A percentile compares a stretch with the other conserved stretches of the same genome.
Conservation (phyloP, 2,329 filamentous ascomycete genomes). For the Ceratocystis cacaofunesta region DNA sequence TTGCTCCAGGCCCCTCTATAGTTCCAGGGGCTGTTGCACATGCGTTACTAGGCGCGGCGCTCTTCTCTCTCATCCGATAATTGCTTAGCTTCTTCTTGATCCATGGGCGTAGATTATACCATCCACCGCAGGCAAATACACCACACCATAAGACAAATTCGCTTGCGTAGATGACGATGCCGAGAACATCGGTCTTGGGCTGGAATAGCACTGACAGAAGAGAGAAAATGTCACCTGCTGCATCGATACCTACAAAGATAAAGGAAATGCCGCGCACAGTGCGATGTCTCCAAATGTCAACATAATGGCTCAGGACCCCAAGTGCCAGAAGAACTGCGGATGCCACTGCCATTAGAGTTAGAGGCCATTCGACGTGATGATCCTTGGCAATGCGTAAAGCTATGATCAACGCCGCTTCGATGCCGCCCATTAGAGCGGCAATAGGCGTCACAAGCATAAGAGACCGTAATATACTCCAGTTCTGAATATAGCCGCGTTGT, state of each 20-base stretch:
- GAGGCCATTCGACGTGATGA: slow-evolving; percentile 40
- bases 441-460: slow-evolving; percentile 35
- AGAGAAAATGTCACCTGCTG: slow-evolving; percentile 52
- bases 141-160: slow-evolving; percentile 54
- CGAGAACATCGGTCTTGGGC: slow-evolving; percentile 41
- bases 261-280: slow-evolving; percentile 59
- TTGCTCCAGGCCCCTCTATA: not conserved
- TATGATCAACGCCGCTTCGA: slow-evolving; percentile 45
- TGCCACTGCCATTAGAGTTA: slow-evolving; percentile 50
- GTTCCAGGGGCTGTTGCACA: not conserved
- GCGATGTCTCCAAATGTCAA: slow-evolving; percentile 50
- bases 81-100: slow-evolving; percentile 26
- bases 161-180: slow-evolving; percentile 51
- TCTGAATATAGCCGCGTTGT: slow-evolving; percentile 23
- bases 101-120: slow-evolving; percentile 50
- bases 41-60: not conserved
- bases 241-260: slow-evolving; percentile 56
- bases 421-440: slow-evolving; percentile 40
- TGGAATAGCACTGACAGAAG: slow-evolving; percentile 50
- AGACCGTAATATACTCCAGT: slow-evolving; percentile 37
- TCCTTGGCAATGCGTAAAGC: slow-evolving; percentile 34
- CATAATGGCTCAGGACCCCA: slow-evolving; percentile 54
- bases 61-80: slow-evolving; percentile 14
- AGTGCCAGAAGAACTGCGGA: slow-evolving; percentile 48
- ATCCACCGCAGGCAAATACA: slow-evolving; percentile 48